A percentile compares a stretch with the other conserved stretches of the same genome.
phyloP scores from a whole-genome alignment of 2,329 filamentous ascomycete species.

The Aspergillus ibericus region DNA sequence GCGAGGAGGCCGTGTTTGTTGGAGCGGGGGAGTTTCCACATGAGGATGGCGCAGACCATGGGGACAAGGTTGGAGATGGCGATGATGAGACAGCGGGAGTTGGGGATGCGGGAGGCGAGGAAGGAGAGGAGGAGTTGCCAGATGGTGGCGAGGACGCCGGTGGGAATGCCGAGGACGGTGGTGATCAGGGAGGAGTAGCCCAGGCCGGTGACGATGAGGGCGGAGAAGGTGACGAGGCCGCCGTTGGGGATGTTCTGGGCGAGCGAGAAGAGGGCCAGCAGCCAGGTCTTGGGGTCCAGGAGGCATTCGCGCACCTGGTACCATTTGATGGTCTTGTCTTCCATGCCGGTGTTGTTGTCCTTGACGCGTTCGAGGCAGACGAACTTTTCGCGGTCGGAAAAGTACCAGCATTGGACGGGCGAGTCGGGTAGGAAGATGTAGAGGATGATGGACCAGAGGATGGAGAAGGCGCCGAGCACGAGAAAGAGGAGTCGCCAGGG shows the following conservation, averaged over 20 bases:
- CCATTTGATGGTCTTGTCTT: slow-evolving; percentile 10
- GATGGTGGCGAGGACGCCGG: background rate
- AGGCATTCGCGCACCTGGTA: slow-evolving; percentile 8
- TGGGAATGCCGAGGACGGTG: background rate
- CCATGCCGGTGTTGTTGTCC: slow-evolving; percentile 18
- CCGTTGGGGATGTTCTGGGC: slow-evolving; percentile 6
- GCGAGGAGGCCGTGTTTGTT: background rate
- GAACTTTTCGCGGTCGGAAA: slow-evolving; percentile 38
- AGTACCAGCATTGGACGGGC: slow-evolving; percentile 34
- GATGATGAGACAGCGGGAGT: slow-evolving; percentile 1
- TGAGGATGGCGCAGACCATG: slow-evolving; percentile 1
- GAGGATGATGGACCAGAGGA: slow-evolving; percentile 29
- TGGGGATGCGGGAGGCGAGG: background rate
- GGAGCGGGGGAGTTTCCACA: background rate
- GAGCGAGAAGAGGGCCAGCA: background rate
- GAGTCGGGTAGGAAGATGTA: slow-evolving; percentile 35
- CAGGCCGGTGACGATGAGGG: slow-evolving; percentile 6
- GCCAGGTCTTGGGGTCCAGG: slow-evolving; percentile 6
- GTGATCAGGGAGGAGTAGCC: background rate
- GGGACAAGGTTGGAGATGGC: background rate
- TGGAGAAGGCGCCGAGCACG: slow-evolving; percentile 30
- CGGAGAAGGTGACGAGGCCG: slow-evolving; percentile 1
- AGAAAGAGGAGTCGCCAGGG: slow-evolving; percentile 34
- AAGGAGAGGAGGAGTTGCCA: background rate
- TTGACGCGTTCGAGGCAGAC: slow-evolving; percentile 22